Evolutionary conservation across 768 basidiomycete genomes (phyloP), one percentile per base, ranked within the genome.

Genomic region (Pisolithus orientalis): DNA sequence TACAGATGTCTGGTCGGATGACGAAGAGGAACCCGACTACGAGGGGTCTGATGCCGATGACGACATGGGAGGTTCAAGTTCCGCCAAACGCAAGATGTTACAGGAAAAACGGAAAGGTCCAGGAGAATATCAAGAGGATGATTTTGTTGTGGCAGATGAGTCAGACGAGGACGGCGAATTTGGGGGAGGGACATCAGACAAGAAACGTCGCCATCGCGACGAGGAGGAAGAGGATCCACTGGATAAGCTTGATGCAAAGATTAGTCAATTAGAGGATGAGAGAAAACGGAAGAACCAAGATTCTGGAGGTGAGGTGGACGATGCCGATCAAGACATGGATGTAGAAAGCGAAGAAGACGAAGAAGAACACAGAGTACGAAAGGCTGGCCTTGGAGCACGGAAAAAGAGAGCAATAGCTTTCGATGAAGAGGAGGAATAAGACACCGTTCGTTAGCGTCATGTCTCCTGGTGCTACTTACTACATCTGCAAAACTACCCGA

Each of bases 101-200:
- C 66, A 65, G 13, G 69, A 72, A n/a, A 73, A 75, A 11, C 77
- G 77, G 50, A 79, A 77, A 49, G 75, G 80, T 40, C 74, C 75
- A 5, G 81, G 80, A 21, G 86, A 90, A 40, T 92, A 92, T 58
- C 85, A 89, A 63, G 82, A 85, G 53, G 90, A 93, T 63, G 90
- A 90, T 60, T 93, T 93, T 60, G 73, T 93, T 28, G 90, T 91
- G 10, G 83, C 85, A 13, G 89, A 90, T 58, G 75, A 78, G 21
- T 83, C 82, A 16, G 88, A 90, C 39, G 85, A 87, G 27, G 87
- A 86, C 3, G 65, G 61, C 16, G 67, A 60, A 9, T 59, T 60
- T 44, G 74, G 62, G 10, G 77, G 72, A 21, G 70, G 68, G 37
- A 69, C 72, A 51, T 50, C 57, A 6, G 40, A 50, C 0, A 72